Conservation (phyloP, 169 alveolate genomes). For the Eimeria acervulina region DNA sequence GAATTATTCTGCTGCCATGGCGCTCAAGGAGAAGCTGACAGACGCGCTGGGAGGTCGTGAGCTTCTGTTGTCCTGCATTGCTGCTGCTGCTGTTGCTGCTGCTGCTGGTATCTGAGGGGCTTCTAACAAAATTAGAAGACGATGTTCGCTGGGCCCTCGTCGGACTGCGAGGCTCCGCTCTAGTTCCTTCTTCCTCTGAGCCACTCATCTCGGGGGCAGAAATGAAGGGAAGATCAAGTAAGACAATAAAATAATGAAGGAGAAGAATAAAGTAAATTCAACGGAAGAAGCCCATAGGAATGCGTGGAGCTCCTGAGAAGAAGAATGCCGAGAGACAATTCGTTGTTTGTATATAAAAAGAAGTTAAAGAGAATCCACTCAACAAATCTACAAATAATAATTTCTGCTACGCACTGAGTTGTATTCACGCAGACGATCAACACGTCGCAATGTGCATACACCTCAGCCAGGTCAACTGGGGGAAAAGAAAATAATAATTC, state of each 20-base stretch:
- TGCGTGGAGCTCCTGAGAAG: too few relatives aligned
- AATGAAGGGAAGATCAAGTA: neutral
- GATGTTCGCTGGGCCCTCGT: neutral
- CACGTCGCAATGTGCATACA: neutral
- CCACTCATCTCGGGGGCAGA: neutral
- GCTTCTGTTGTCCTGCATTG: neutral
- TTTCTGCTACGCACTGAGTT: neutral
- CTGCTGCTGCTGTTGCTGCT: constrained; percentile 64
- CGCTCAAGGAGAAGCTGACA: constrained; percentile 54
- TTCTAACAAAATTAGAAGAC: too few relatives aligned
- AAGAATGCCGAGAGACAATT: neutral
- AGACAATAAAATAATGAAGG: neutral
- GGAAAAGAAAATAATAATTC: neutral
- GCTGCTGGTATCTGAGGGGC: constrained; percentile 13
- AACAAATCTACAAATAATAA: neutral
- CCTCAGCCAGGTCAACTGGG: neutral
- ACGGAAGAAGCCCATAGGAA: too few relatives aligned
- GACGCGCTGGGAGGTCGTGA: neutral
- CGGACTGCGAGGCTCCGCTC: neutral
- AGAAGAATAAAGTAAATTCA: neutral
- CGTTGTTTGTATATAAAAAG: too few relatives aligned
- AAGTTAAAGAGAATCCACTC: neutral
- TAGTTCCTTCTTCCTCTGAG: neutral
- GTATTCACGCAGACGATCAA: neutral
- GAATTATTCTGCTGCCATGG: constrained; percentile 10